These are phyloP conservation scores for Rhodotorula babjevae DNA, from an alignment of 768 basidiomycete genomes.

Conservation along the genomic window DNA sequence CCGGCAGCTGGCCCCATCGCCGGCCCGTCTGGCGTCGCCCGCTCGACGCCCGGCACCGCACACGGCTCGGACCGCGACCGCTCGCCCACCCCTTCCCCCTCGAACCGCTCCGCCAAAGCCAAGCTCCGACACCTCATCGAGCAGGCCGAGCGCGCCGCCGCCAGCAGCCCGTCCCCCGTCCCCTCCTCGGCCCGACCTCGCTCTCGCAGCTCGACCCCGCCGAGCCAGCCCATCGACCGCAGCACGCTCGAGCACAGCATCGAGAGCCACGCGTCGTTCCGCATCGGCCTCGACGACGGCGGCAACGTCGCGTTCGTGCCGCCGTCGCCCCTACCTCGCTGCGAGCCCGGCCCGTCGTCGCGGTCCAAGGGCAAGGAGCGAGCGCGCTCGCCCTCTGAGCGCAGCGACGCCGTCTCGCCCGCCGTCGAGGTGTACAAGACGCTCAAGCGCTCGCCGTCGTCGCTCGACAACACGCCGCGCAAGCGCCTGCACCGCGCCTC, in stretches of 20 bases:
- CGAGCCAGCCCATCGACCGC: background rate
- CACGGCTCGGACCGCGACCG: no score
- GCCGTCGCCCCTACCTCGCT: background rate
- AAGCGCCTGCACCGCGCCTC: background rate
- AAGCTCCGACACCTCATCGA: background rate
- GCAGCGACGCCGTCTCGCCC: background rate
- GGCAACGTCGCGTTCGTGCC: slow-evolving; percentile 8
- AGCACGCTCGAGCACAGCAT: background rate
- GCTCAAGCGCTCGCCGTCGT: background rate
- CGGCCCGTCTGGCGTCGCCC: background rate
- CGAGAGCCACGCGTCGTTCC: background rate
- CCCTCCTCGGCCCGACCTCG: background rate
- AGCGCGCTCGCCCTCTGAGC: background rate
- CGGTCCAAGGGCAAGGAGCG: background rate
- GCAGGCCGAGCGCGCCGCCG: background rate
- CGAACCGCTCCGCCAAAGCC: background rate
- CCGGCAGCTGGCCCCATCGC: background rate
- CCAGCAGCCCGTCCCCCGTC: background rate
- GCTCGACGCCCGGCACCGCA: background rate
- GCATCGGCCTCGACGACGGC: slow-evolving; percentile 3
- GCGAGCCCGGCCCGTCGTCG: background rate
- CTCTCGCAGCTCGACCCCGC: background rate
- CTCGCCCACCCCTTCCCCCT: background rate
- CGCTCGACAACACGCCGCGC: background rate
- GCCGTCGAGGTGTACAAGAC: no score